These are phyloP conservation scores for Salix exigua DNA, from an alignment of 345 rosid species.

Conservation along the genomic window DNA sequence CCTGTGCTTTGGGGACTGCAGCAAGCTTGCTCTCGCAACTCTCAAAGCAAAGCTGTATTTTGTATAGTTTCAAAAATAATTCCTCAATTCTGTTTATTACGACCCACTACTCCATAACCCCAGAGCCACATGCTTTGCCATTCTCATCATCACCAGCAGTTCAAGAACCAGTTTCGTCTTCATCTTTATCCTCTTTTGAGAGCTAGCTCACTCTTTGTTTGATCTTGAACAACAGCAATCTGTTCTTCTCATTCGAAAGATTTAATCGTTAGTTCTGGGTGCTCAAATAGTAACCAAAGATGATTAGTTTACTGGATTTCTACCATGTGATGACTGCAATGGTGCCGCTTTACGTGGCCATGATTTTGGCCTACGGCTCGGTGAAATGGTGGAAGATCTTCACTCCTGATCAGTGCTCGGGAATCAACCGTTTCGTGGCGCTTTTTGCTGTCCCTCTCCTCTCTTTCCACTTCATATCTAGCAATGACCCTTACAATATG, in stretches of 20 bases:
- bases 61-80: slow-evolving; percentile 23
- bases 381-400: slow-evolving; percentile 99
- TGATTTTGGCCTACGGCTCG: slow-evolving; percentile 91
- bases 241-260: not conserved
- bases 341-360: slow-evolving; percentile 98
- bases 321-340: slow-evolving; percentile 98
- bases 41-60: slow-evolving; percentile 37
- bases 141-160: slow-evolving; percentile 18
- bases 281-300: slow-evolving; percentile 23
- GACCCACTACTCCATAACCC: slow-evolving; percentile 33
- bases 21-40: slow-evolving; percentile 52
- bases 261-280: not conserved
- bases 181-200: not conserved
- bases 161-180: not conserved
- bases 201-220: not conserved
- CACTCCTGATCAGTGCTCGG: slow-evolving; percentile 95
- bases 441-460: slow-evolving; percentile 97
- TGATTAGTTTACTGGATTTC: slow-evolving; percentile 71
- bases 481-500: slow-evolving; percentile 76
- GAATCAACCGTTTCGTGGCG: slow-evolving; percentile 97
- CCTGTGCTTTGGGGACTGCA: slow-evolving; percentile 44
- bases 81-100: slow-evolving; percentile 31
- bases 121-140: slow-evolving; percentile 39
- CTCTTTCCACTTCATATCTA: slow-evolving; percentile 93
- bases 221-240: not conserved